Conservation (phyloP, 345 rosid genomes). For the Hibiscus syriacus region DNA sequence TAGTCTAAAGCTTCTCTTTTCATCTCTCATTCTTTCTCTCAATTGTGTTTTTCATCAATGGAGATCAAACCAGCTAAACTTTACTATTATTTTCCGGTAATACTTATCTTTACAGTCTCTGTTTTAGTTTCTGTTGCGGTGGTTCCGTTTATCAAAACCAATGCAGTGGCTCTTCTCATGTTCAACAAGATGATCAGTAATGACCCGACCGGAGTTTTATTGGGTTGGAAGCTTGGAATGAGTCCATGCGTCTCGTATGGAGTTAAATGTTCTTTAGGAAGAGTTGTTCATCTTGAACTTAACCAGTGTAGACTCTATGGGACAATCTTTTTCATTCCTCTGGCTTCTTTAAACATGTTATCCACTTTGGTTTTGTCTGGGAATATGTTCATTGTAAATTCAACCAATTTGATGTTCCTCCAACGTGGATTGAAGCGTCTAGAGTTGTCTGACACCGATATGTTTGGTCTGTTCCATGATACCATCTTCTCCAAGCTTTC, state of each 20-base stretch:
- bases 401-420: conserved; percentile 69
- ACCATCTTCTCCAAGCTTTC: conserved; percentile 47
- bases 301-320: conserved; percentile 59
- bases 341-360: conserved; percentile 50
- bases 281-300: too few relatives aligned
- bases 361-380: too few relatives aligned
- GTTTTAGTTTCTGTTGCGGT: too few relatives aligned
- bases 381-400: too few relatives aligned
- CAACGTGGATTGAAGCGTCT: conserved; percentile 57
- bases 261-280: too few relatives aligned
- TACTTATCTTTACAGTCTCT: conserved; percentile 19
- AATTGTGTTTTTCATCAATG: too few relatives aligned
- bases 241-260: conserved; percentile 71
- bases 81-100: conserved; percentile 24
- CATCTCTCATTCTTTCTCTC: conserved; percentile 14
- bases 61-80: conserved; percentile 28
- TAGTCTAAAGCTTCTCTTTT: too few relatives aligned
- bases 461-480: conserved; percentile 56
- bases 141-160: conserved; percentile 51
- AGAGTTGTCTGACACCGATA: conserved; percentile 50
- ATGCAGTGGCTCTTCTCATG: conserved; percentile 49
- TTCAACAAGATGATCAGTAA: conserved; percentile 64
- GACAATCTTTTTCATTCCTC: conserved; percentile 43
- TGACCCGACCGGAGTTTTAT: conserved; percentile 56
- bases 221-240: conserved; percentile 47